A percentile compares a stretch with the other conserved stretches of the same genome.
Conservation (phyloP, 1,139 yeast genomes). For the Trichomonascaceae sp. region DNA sequence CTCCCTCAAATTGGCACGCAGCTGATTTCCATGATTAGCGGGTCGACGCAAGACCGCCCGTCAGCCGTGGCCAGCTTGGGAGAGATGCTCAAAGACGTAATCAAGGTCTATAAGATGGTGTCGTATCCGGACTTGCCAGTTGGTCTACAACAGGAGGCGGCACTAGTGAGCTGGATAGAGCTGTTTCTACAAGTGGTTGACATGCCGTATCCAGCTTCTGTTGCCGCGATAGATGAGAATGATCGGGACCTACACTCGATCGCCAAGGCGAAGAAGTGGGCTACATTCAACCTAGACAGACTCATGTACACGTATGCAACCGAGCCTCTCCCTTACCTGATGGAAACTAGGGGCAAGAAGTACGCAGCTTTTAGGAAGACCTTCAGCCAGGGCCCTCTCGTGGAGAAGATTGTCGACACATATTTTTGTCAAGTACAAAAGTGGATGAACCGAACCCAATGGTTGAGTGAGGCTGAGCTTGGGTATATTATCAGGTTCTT, state of each 20-base stretch:
- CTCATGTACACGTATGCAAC: constrained; percentile 66
- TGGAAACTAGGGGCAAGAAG: constrained; percentile 18
- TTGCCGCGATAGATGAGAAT: constrained; percentile 33
- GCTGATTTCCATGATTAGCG: constrained; percentile 1
- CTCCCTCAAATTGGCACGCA: constrained; percentile 22
- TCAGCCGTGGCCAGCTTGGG: too few relatives aligned
- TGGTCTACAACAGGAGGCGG: constrained; percentile 46
- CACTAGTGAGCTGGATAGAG: constrained; percentile 60
- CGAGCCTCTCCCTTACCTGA: constrained; percentile 27
- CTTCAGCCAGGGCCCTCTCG: constrained; percentile 26
- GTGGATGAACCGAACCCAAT: constrained; percentile 54
- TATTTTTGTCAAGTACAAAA: constrained; percentile 53
- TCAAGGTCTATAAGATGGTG: constrained; percentile 72
- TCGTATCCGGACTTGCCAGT: constrained; percentile 53
- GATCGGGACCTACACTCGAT: constrained; percentile 40
- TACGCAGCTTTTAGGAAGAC: constrained; percentile 28
- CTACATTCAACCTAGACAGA: constrained; percentile 64
- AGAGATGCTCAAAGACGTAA: constrained; percentile 62
- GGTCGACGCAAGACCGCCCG: too few relatives aligned
- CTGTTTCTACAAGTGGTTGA: constrained; percentile 61
- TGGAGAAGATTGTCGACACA: constrained; percentile 60
- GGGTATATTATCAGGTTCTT: constrained; percentile 58
- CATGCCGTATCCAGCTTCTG: constrained; percentile 41
- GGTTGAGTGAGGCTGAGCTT: constrained; percentile 59
- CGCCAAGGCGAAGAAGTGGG: constrained; percentile 85